Evolutionary conservation across 2,329 filamentous ascomycete species (phyloP), one percentile per base, ranked within the genome.

Genomic region (Ampelomyces quisqualis): DNA sequence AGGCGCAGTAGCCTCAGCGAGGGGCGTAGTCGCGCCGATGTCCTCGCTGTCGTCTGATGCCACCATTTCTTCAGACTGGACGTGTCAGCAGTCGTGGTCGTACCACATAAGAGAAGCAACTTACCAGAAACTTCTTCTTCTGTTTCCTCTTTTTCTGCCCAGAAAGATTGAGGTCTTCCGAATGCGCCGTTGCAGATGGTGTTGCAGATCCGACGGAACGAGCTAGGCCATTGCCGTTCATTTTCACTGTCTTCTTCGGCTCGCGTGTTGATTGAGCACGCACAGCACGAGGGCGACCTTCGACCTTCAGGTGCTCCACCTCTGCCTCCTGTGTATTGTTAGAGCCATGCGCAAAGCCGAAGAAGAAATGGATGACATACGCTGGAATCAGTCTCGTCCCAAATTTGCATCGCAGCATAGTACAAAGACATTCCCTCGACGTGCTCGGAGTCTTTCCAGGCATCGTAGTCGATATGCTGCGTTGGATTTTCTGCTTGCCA

Each of bases 61-160:
- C n/a, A 64, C 51, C 9, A 64, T 44, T 39, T 63, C 59, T 34
- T 62, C 47, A 11, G 61, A 64, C 61, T 64, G 38, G 22, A 26
- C 21, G 13, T 27, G 29, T 62, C 35, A 57, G 53, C 36, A 36
- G 5, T 30, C 34, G 21, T 28, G 19, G 21, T 19, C 31, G n/a
- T 4, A 23, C 20, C 22, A 17, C 6, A 20, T 11, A 22, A 17
- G 10, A 28, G 10, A 22, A 8, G 34, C 15, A 33, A 42, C 51
- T 34, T 52, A 62, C 62, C 31, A 59, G 42, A 47, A 54, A 57
- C 49, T 59, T 57, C 48, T 64, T 65, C 22, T 51, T 51, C 24
- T 53, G 46, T 30, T 56, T 62, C 20, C 57, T 51, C 44, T 54
- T 60, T 38, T 57, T 60, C 38, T 64, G 64, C n/a, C 49, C 45